Evolutionary conservation across 2,329 filamentous ascomycete species (phyloP), one percentile per base, ranked within the genome.

Genomic region (Penicillium janthinellum): DNA sequence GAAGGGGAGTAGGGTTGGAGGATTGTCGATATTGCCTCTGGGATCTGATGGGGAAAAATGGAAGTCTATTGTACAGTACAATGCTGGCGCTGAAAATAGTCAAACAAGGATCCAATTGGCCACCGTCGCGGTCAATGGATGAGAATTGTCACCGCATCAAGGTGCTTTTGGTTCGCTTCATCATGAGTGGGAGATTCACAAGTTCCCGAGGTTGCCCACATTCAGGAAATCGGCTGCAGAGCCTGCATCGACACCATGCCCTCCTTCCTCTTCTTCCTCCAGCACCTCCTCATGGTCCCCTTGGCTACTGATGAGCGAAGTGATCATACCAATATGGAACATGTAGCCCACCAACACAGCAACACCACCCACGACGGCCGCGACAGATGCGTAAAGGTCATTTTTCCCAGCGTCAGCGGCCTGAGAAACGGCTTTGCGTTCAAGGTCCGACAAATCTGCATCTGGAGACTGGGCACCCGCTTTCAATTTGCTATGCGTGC

Each of bases 331-430:
- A 20, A 68, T 63, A 37, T 73, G 67, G 5, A 73, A 56, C 69
- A 77, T 67, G 57, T 78, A 79, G 17, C 75, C 74, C 38, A 76
- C 63, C 49, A 78, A 64, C 31, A 74, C 69, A 12, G 70, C 73
- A 39, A 75, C 49, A 4, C 74, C 75, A 17, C 70, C 74, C 45
- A 71, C 66, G 12, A 73, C 75, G 11, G 74, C 66, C 20, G 69
- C 76, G 35, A 77, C 68, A 4, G 77, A 78, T 2, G 74, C 54
- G 49, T 73, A 70, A 22, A 75, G 63, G 54, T 79, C 76, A 45
- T 69, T 73, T 42, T 71, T 73, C 39, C 66, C 68, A 0, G 66
- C 59, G 31, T 65, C 63, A 3, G 65, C 70, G 58, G 64, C 67
- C 8, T 63, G 50, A 7, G 69, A 67, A 4, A 76, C 58, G 4